Evolutionary conservation across 345 rosid species (phyloP).

Genomic region (Eucalyptus paniculata): DNA sequence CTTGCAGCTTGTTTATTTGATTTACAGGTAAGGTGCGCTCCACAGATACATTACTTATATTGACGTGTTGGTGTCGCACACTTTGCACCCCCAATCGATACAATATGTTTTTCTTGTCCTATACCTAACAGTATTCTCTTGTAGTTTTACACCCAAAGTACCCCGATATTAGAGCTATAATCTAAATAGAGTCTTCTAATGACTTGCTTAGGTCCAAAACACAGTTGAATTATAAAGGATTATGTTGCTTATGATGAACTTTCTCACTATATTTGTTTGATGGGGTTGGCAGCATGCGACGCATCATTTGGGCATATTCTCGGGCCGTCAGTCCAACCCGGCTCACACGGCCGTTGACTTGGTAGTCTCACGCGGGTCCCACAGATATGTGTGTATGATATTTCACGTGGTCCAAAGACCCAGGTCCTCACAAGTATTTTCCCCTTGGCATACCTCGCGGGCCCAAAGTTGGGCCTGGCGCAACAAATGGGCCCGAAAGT

Average conservation of each 20-base stretch:
- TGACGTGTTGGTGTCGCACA: no score
- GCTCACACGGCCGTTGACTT: background rate
- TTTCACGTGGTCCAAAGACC: background rate
- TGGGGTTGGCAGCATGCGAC: background rate
- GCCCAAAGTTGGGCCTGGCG: background rate
- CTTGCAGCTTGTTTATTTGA: no score
- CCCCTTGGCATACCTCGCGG: background rate
- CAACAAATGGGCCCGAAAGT: background rate
- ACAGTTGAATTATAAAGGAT: background rate
- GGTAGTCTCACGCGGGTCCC: background rate
- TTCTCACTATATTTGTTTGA: background rate
- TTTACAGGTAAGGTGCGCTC: fast-evolving
- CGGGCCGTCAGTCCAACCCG: background rate
- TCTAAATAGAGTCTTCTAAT: no score
- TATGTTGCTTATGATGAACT: background rate
- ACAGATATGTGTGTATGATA: background rate
- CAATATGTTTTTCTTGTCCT: no score
- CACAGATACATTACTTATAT: fast-evolving
- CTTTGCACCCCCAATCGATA: fast-evolving
- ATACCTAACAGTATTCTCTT: fast-evolving
- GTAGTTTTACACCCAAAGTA: no score
- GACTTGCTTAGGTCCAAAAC: background rate
- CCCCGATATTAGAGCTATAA: no score
- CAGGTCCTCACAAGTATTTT: background rate
- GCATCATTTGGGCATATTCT: background rate